Conservation (phyloP, 75 land plant genomes). For the Selaginella tamariscina region DNA sequence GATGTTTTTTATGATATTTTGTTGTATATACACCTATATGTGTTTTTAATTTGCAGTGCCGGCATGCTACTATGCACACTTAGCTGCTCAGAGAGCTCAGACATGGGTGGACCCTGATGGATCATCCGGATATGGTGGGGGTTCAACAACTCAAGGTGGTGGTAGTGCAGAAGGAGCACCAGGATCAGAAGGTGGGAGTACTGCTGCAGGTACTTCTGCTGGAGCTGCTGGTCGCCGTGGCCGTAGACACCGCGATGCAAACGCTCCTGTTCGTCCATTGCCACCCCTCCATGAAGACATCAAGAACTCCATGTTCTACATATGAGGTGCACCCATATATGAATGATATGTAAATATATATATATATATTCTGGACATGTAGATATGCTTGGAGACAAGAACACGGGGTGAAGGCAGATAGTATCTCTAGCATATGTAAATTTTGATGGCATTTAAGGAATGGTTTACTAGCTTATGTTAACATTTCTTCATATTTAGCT, state of each 20-base stretch:
- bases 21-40: not conserved
- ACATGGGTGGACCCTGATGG: slow-evolving; percentile 18
- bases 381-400: too few species aligned
- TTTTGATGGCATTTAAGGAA: too few species aligned
- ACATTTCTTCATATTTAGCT: too few species aligned
- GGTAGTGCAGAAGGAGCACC: not conserved
- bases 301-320: slow-evolving; percentile 16
- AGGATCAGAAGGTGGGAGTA: not conserved
- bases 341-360: too few species aligned
- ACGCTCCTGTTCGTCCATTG: slow-evolving; percentile 6
- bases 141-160: not conserved
- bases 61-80: slow-evolving; percentile 25
- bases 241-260: not conserved
- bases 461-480: too few species aligned
- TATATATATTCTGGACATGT: too few species aligned
- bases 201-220: slow-evolving; percentile 1
- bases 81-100: slow-evolving; percentile 21
- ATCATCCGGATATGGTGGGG: slow-evolving; percentile 9
- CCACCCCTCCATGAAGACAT: slow-evolving; percentile 16
- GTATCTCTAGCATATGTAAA: too few species aligned
- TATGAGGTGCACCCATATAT: too few species aligned
- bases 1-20: not conserved
- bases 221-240: slow-evolving; percentile 12
- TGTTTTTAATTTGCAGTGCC: slow-evolving; percentile 16
- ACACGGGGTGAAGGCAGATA: too few species aligned